phyloP scores from a whole-genome alignment of 148 eudicot genomes.

The Silene conica region DNA sequence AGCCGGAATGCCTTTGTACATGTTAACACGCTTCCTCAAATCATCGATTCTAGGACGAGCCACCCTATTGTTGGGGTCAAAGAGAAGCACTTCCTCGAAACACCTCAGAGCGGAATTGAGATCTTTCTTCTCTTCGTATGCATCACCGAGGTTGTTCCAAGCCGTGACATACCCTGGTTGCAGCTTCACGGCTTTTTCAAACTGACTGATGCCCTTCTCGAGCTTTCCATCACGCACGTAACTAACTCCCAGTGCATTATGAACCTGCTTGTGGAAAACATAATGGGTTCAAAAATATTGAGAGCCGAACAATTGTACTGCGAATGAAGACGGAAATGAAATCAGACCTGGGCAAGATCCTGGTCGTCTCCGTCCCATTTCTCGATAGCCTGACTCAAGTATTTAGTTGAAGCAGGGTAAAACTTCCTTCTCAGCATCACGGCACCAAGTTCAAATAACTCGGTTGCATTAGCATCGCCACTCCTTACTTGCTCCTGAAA shows the following conservation, averaged over 20 bases:
- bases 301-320: too few relatives aligned
- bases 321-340: slow-evolving; percentile 7
- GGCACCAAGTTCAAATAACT: slow-evolving; percentile 89
- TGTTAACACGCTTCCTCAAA: slow-evolving; percentile 53
- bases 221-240: slow-evolving; percentile 72
- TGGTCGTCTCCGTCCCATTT: slow-evolving; percentile 98
- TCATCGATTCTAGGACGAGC: slow-evolving; percentile 83
- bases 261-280: slow-evolving; percentile 42
- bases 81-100: slow-evolving; percentile 83
- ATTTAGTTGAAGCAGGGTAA: slow-evolving; percentile 85
- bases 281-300: too few relatives aligned
- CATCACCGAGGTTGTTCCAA: slow-evolving; percentile 96
- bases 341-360: slow-evolving; percentile 86
- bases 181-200: slow-evolving; percentile 75
- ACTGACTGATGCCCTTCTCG: slow-evolving; percentile 77
- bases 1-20: slow-evolving; percentile 84
- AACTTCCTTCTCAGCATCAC: slow-evolving; percentile 89
- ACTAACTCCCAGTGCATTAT: slow-evolving; percentile 89
- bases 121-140: slow-evolving; percentile 79
- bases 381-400: slow-evolving; percentile 75
- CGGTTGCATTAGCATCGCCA: slow-evolving; percentile 91
- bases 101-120: slow-evolving; percentile 76
- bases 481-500: slow-evolving; percentile 94
- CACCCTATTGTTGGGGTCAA: slow-evolving; percentile 86
- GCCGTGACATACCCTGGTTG: slow-evolving; percentile 95